phyloP scores from a whole-genome alignment of 2,329 filamentous ascomycete species.

The Arachnomyces sp. region DNA sequence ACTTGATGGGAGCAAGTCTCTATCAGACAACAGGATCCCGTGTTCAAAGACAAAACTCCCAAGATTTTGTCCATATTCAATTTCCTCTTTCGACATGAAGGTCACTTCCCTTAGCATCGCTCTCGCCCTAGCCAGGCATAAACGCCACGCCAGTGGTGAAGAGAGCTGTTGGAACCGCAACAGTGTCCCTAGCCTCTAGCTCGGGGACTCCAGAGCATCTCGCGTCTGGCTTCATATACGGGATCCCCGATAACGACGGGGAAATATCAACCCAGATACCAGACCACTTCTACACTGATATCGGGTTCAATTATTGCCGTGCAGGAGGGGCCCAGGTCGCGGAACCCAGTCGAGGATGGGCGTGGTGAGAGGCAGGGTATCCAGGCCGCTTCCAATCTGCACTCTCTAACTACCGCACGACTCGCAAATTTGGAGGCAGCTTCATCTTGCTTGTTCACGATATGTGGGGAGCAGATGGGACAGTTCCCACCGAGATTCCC shows the following conservation, averaged over 20 bases:
- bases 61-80: too few species aligned
- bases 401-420: conserved; percentile 40
- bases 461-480: conserved; percentile 42
- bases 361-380: conserved; percentile 17
- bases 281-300: conserved; percentile 31
- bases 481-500: conserved; percentile 26
- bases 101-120: too few species aligned
- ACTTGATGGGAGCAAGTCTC: too few species aligned
- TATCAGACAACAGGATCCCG: too few species aligned
- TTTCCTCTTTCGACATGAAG: too few species aligned
- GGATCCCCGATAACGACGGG: conserved; percentile 31
- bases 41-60: too few species aligned
- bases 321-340: conserved; percentile 37
- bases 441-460: conserved; percentile 44
- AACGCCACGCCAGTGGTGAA: too few species aligned
- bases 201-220: conserved; percentile 27
- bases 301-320: conserved; percentile 34
- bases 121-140: too few species aligned
- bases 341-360: neutral
- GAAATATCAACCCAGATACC: conserved; percentile 25
- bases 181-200: conserved; percentile 24
- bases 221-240: conserved; percentile 38
- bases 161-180: neutral
- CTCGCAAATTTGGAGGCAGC: conserved; percentile 34
- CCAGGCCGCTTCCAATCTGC: conserved; percentile 36